Evolutionary conservation across 805 yeast genomes (phyloP), one percentile per base, ranked within the genome.

Genomic region (Saccharomycopsis sp.): DNA sequence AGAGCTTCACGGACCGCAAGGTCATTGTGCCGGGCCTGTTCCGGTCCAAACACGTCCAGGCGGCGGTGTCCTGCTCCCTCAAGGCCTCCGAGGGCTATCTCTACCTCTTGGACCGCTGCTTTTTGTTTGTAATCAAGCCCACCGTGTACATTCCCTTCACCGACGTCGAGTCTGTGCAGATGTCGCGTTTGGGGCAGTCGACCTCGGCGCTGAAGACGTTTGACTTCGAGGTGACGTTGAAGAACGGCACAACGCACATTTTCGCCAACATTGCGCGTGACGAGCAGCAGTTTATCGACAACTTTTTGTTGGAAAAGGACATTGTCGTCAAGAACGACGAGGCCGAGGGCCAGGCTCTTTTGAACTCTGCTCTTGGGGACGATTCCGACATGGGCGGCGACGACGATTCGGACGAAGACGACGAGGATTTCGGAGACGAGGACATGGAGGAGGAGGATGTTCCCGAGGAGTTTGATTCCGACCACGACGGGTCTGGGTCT

Each of bases 41-140:
- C 76, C 78, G 79, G 61, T 85, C 96, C 3, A 81, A 84, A 46
- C 85, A 84, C 67, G 83, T 82, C 51, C 90, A 87, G 66, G 87
- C 96, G 14, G 97, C 96, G 2, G 87, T 94, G 29, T 79, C 90
- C 20, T 92, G 98, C 73, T 89, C 97, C 4, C 80, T 89, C 65
- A 94, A 92, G 71, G 98, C 98, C 0, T 87, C 89, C 54, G 98
- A 94, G 75, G 98, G 99, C 29, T 87, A 91, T 65, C 73, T 94
- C 60, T 94, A 89, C 71, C 90, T 96, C n/a, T 79, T 94, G 59
- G 99, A 94, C 63, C 88, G 89, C 72, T 88, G 96, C 57, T 82
- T 94, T 68, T 73, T 94, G 62, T 92, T 94, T 69, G 85, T 92
- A 52, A 91, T 97, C 23, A 94, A 94, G 70, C 97, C 99, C 51